Evolutionary conservation across 345 rosid genomes (phyloP).

Genomic region (Dipteronia dyeriana): DNA sequence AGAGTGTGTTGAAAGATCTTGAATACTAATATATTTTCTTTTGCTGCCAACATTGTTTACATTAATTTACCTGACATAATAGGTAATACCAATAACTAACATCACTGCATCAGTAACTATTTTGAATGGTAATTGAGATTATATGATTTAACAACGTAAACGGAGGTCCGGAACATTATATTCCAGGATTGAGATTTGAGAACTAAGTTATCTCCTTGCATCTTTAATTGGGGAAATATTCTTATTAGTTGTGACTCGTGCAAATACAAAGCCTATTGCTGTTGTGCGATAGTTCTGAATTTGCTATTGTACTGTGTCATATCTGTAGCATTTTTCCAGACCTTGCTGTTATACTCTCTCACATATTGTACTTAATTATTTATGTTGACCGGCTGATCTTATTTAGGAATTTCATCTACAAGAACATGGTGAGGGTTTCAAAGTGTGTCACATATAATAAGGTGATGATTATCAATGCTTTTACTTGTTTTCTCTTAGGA

Average conservation of each 20-base stretch:
- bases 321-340: not conserved
- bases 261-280: not conserved
- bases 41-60: too few relatives aligned
- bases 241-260: not conserved
- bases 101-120: too few relatives aligned
- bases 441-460: slow-evolving; percentile 88
- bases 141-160: not conserved
- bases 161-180: not conserved
- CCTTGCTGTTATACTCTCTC: not conserved
- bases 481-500: not conserved
- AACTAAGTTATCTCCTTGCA: not conserved
- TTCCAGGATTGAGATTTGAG: not conserved
- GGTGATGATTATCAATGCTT: slow-evolving; percentile 37
- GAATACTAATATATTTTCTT: too few relatives aligned
- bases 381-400: not conserved
- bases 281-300: not conserved
- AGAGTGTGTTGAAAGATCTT: too few relatives aligned
- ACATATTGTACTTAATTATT: not conserved
- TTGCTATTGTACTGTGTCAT: not conserved
- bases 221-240: not conserved
- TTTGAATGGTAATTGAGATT: too few relatives aligned
- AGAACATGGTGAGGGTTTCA: slow-evolving; percentile 83
- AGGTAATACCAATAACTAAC: too few relatives aligned
- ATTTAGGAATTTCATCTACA: slow-evolving; percentile 42
- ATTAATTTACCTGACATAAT: too few relatives aligned